These are phyloP conservation scores for Calcarisporium arbuscula DNA, from an alignment of 2,329 filamentous ascomycete genomes.

Conservation along the genomic window DNA sequence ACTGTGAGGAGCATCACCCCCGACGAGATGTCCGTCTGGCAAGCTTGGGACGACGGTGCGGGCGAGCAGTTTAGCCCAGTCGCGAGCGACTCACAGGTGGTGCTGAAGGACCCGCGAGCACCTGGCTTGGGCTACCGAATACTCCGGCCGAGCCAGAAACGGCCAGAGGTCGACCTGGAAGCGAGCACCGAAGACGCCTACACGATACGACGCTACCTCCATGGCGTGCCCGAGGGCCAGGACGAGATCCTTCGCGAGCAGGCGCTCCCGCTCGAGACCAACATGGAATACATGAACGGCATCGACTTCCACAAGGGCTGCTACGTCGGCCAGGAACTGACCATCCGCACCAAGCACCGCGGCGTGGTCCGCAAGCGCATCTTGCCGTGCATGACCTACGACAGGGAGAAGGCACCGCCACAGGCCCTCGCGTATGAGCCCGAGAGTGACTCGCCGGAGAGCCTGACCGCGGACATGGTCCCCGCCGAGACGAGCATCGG, in stretches of 20 bases:
- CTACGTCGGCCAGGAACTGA: slow-evolving; percentile 94
- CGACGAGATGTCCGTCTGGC: slow-evolving; percentile 64
- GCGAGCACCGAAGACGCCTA: slow-evolving; percentile 56
- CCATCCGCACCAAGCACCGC: slow-evolving; percentile 89
- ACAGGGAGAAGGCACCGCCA: slow-evolving; percentile 31
- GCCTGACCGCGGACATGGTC: slow-evolving; percentile 27
- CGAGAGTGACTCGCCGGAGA: slow-evolving; percentile 17
- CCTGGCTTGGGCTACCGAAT: slow-evolving; percentile 51
- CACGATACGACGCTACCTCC: slow-evolving; percentile 67
- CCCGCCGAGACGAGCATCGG: slow-evolving; percentile 44
- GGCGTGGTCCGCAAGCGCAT: slow-evolving; percentile 90
- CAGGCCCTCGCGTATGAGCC: slow-evolving; percentile 41
- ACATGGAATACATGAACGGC: slow-evolving; percentile 77
- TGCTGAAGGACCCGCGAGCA: slow-evolving; percentile 46
- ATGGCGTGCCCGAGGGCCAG: slow-evolving; percentile 81
- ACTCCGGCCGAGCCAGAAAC: slow-evolving; percentile 22
- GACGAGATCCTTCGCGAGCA: slow-evolving; percentile 64
- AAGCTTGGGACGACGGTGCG: slow-evolving; percentile 58
- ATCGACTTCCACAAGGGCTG: slow-evolving; percentile 95
- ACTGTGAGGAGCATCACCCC: slow-evolving; percentile 58
- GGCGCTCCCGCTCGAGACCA: slow-evolving; percentile 80
- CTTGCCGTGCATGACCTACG: slow-evolving; percentile 71
- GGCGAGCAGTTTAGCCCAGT: not conserved
- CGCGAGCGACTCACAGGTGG: slow-evolving; percentile 18
- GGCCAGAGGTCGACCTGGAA: slow-evolving; percentile 35